Evolutionary conservation across 1,284 basidiomycete genomes (phyloP), one percentile per base, ranked within the genome.

Genomic region (Ustilago shanxiensis): DNA sequence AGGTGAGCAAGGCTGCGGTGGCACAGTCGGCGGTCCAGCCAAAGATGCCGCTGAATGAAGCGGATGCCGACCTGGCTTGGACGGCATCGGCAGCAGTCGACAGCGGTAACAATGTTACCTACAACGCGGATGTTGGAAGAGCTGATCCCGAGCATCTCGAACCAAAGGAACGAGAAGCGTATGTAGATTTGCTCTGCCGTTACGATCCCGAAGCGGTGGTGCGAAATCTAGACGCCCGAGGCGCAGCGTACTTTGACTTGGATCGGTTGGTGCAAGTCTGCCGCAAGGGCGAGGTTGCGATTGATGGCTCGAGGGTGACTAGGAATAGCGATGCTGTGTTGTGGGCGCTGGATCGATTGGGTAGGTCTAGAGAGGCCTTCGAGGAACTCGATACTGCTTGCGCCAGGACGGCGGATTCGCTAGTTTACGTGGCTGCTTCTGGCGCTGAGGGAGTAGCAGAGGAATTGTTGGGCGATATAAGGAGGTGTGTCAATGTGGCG

Each of bases 241-340:
- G 90, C 0, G 51, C 84, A 0, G 88, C 88, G 10, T 88, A 88
- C 65, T 87, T 95, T 60, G 91, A 93, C 65, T 90, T 91, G 83
- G 79, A 88, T 0, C 87, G 89, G 11, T 88, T 92, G 5, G 87
- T 91, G 1, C 87, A 87, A 9, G 89, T 90, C 4, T 95, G 93
- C 80, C 92, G 95, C 85, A 86, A 44, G 7, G 24, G 39, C 14
- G 62, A 62, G 1, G 52, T 55, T 3, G 67, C 60, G 5, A 60
- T 60, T 22, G 65, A 70, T 33, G 60, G 68, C 1, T 56, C 58
- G 20, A 61, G 73, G n/a, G 73, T 65, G 31, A 60, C 66, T 29
- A 88, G 88, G 37, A 90, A 91, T 7, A 92, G 90, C 77, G 91
- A 94, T 68, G 93, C 92, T 2, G 91, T 93, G 24, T 87, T 98